A percentile compares a stretch with the other conserved stretches of the same genome.
Conservation (phyloP, 140 eudicot species). For the Anethum foeniculum region DNA sequence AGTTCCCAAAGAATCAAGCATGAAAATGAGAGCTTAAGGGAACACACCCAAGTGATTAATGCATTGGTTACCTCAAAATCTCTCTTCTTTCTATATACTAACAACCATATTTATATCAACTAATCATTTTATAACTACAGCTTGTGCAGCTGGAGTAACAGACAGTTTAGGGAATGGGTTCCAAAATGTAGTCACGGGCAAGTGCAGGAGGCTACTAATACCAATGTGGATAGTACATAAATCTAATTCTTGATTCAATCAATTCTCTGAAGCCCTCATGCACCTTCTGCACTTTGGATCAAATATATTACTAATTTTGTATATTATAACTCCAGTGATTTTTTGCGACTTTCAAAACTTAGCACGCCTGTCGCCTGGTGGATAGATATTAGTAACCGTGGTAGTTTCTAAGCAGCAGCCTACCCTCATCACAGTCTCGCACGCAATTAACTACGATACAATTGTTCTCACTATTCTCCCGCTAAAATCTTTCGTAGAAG, state of each 20-base stretch:
- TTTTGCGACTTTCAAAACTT: neutral
- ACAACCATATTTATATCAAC: neutral
- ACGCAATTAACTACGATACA: too few relatives aligned
- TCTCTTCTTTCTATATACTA: neutral
- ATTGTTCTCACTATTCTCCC: too few relatives aligned
- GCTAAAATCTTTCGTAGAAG: too few relatives aligned
- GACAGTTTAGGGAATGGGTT: neutral
- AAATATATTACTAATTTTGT: neutral
- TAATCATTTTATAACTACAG: too few relatives aligned
- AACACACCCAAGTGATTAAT: conserved; percentile 4
- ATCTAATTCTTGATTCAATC: neutral
- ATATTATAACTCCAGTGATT: neutral
- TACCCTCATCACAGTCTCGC: neutral
- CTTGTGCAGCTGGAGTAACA: neutral
- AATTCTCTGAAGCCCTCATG: neutral
- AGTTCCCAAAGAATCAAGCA: conserved; percentile 5
- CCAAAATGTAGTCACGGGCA: neutral
- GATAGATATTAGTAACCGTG: neutral
- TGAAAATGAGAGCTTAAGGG: neutral
- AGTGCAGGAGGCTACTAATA: conserved; percentile 1
- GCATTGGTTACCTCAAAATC: neutral
- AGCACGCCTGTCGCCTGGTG: conserved; percentile 1
- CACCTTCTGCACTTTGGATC: neutral
- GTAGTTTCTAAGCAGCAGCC: neutral
- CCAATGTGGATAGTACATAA: conserved; percentile 3